Base-by-base conservation (phyloP, 179 eudicot genomes). In the Patellifolia procumbens region DNA sequence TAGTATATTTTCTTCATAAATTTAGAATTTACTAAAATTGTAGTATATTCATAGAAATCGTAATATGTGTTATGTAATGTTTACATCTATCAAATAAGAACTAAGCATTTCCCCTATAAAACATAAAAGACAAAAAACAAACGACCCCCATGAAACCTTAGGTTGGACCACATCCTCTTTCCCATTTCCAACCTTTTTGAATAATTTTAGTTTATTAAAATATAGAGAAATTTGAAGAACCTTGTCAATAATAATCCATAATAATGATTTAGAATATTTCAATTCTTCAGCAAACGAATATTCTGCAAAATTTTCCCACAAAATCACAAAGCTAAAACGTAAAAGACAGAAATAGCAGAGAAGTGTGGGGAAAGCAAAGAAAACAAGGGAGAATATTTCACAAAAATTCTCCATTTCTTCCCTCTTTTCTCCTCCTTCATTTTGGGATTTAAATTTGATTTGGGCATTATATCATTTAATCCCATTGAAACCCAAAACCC, bases 341-440 rank as follows among this genome's bases (percentile, higher is more conserved):
- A 73, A 46, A 35, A 74, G 37, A 17, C 26, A 68, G 1, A 56
- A 59, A 17, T 35, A 48, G n/a, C 26, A 79, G 70, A 79, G 74
- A 55, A 81, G 81, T 81, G 78, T 61, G 26, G 48, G 59, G 26
- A 62, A 74, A 81, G 81, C 1, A 75, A 75, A 20, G 26, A 70
- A 62, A 49, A 11, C 45, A 17, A 55, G 61, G 32, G 4, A 65
- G 68, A 68, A 58, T 59, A 68, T 45, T 52, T 81, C 78, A n/a
- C 19, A 74, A 46, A 43, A 79, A 79, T 24, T 39, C 55, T 55
- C 51, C 49, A 7, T 31, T 37, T 31, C 46, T 46, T 62, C 66
- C 32, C 34, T 34, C 61, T 37, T 13, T 17, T 62, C 16, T 17
- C 31, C 49, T 59, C 46, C 28, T 71, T 49, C 70, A 46, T 31